phyloP scores from a whole-genome alignment of 176 grass and related monocot genomes.

The Lolium rigidum region DNA sequence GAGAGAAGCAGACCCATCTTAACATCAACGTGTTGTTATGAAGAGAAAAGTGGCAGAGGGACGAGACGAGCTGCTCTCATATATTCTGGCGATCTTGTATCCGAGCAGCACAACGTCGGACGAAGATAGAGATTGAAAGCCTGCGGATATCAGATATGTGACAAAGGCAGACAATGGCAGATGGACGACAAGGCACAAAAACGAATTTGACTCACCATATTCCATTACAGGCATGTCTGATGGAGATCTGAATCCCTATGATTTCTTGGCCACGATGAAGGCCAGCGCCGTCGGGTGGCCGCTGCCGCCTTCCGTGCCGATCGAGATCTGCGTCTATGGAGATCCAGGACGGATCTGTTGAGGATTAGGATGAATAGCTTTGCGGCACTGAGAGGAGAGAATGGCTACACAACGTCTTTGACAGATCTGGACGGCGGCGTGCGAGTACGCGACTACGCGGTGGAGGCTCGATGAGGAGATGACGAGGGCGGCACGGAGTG shows the following conservation, averaged over 20 bases:
- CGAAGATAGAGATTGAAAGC: neutral
- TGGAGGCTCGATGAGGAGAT: neutral
- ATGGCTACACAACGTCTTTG: neutral
- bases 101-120: neutral
- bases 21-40: neutral
- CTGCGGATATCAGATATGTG: neutral
- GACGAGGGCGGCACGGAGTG: neutral
- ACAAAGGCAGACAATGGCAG: too few relatives aligned
- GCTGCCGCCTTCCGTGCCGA: neutral
- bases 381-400: neutral
- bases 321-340: neutral
- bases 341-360: neutral
- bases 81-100: neutral
- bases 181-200: too few relatives aligned
- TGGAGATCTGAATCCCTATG: neutral
- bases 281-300: neutral
- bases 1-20: neutral
- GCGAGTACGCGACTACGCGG: neutral
- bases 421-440: neutral
- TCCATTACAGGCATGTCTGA: neutral
- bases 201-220: too few relatives aligned
- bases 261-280: neutral
- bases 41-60: neutral
- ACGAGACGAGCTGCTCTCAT: too few relatives aligned
- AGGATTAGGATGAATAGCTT: neutral